Conservation (phyloP, 2,329 filamentous ascomycete species). For the Didymella segeticola region DNA sequence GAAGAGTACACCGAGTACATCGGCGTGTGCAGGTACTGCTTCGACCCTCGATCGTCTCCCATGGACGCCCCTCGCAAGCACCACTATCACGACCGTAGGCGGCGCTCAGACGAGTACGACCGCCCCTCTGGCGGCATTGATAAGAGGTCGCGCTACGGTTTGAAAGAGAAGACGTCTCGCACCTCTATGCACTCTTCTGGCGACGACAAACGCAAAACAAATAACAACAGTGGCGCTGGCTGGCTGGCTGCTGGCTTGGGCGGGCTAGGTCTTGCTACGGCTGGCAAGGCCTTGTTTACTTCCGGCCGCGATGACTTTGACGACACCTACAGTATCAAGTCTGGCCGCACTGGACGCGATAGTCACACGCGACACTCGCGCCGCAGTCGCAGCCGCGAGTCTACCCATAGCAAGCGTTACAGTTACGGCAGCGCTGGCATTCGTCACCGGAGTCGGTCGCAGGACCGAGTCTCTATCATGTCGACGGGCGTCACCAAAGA, state of each 20-base stretch:
- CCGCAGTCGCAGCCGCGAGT: constrained; percentile 46
- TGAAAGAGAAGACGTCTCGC: constrained; percentile 41
- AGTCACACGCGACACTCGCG: constrained; percentile 37
- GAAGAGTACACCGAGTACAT: constrained; percentile 73
- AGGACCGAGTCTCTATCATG: constrained; percentile 43
- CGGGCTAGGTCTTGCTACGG: constrained; percentile 59
- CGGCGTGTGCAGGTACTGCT: constrained; percentile 70
- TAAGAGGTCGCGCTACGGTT: constrained; percentile 64
- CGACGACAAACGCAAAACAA: constrained; percentile 49
- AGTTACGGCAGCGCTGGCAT: constrained; percentile 54
- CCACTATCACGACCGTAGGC: constrained; percentile 56
- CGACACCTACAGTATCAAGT: constrained; percentile 66
- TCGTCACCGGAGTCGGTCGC: constrained; percentile 48
- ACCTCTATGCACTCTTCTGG: constrained; percentile 43
- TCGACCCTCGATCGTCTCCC: constrained; percentile 64
- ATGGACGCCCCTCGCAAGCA: constrained; percentile 67
- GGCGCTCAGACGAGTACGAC: constrained; percentile 54
- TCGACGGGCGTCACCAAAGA: constrained; percentile 45
- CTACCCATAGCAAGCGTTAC: constrained; percentile 51
- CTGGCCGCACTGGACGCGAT: constrained; percentile 59
- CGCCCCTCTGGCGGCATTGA: constrained; percentile 59
- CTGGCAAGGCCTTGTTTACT: constrained; percentile 61
- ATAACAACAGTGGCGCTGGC: constrained; percentile 54
- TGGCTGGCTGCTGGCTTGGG: constrained; percentile 63
- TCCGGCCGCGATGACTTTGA: constrained; percentile 61